A percentile compares a stretch with the other conserved stretches of the same genome.
These are phyloP conservation scores for Sporothrix inflata DNA, from an alignment of 2,329 filamentous ascomycete species.

Conservation along the genomic window DNA sequence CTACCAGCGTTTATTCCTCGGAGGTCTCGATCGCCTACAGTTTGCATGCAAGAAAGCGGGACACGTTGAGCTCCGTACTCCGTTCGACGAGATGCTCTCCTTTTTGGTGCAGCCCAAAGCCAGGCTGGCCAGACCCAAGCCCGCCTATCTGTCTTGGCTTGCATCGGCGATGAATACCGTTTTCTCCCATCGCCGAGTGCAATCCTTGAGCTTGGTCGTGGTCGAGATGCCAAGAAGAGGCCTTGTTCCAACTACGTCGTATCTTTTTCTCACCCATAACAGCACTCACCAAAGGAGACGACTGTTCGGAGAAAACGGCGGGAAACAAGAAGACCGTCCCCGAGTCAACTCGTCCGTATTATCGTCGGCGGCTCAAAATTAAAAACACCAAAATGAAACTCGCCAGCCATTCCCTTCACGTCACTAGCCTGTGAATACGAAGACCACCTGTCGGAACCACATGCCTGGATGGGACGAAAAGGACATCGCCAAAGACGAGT, in stretches of 20 bases:
- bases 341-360: not conserved
- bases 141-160: conserved; percentile 1
- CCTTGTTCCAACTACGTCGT: too few species aligned
- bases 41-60: not conserved
- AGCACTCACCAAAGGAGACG: too few species aligned
- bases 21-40: too few species aligned
- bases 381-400: not conserved
- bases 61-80: not conserved
- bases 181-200: not conserved
- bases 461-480: not conserved
- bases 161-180: not conserved
- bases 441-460: not conserved
- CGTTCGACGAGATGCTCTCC: conserved; percentile 6
- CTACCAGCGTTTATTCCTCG: not conserved
- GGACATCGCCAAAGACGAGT: not conserved
- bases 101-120: not conserved
- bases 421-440: conserved; percentile 20
- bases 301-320: not conserved
- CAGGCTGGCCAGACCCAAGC: not conserved
- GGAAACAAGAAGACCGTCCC: not conserved
- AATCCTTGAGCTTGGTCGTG: not conserved
- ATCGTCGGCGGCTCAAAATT: not conserved
- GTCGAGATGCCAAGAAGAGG: not conserved
- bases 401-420: not conserved
- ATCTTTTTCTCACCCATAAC: too few species aligned